Percentiles rank a stretch among this genome's conserved stretches.
Evolutionary conservation across 75 land plant species (phyloP).

Genomic region (Cryptomeria japonica): DNA sequence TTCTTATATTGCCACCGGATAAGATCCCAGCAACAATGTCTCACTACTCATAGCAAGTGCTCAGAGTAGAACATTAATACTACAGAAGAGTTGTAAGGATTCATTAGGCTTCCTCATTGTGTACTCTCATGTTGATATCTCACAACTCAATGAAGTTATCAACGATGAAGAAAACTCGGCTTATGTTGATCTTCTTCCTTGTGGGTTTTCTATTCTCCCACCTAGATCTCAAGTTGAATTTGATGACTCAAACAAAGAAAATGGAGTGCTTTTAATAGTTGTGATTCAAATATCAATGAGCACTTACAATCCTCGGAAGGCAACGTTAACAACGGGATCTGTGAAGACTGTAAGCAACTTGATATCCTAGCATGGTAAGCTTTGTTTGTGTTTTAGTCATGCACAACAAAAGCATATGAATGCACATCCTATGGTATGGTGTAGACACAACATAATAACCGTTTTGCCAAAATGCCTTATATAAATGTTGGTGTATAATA

Average conservation of each 20-base stretch:
- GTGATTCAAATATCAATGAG: slow-evolving; percentile 27
- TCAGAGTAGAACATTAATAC: slow-evolving; percentile 18
- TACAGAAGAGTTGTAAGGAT: slow-evolving; percentile 24
- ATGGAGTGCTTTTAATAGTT: slow-evolving; percentile 21
- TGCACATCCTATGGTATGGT: too few species aligned
- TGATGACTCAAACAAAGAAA: background rate
- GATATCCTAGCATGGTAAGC: too few species aligned
- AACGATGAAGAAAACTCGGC: slow-evolving; percentile 25
- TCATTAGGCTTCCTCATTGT: slow-evolving; percentile 25
- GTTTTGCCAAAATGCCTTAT: too few species aligned
- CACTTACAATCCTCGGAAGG: slow-evolving; percentile 20
- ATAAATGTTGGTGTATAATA: too few species aligned
- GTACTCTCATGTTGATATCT: slow-evolving; percentile 28
- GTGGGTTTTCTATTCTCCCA: slow-evolving; percentile 26
- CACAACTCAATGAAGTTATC: slow-evolving; percentile 23
- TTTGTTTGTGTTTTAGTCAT: too few species aligned
- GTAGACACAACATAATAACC: too few species aligned
- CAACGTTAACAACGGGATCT: slow-evolving; percentile 27
- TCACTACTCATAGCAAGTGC: slow-evolving; percentile 7
- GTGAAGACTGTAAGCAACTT: slow-evolving; percentile 27
- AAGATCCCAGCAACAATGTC: slow-evolving; percentile 27
- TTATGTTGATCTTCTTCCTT: slow-evolving; percentile 24
- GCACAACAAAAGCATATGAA: too few species aligned
- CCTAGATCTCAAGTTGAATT: background rate
- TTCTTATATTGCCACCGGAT: slow-evolving; percentile 27